A percentile compares a stretch with the other conserved stretches of the same genome.
Conservation (phyloP, 495 filamentous ascomycete species). For the Podospora anserina region DNA sequence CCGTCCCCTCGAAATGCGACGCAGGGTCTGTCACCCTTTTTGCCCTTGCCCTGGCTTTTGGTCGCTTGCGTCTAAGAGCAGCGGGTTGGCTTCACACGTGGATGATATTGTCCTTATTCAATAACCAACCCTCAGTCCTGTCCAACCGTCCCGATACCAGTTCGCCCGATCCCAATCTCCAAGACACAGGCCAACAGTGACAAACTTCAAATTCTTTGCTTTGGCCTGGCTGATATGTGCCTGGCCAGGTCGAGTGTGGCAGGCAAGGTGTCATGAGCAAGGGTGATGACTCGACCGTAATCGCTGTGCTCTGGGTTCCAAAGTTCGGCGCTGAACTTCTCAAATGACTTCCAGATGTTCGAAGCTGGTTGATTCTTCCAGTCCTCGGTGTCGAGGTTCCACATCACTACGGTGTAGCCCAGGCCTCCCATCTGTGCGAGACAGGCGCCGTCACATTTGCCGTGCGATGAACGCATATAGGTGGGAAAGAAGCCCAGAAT, state of each 20-base stretch:
- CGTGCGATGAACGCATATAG: slow-evolving; percentile 41
- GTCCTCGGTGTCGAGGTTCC: background rate
- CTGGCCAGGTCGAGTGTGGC: background rate
- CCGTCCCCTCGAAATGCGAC: slow-evolving; percentile 31
- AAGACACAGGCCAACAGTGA: background rate
- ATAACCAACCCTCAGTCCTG: background rate
- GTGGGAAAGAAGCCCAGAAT: slow-evolving; percentile 35
- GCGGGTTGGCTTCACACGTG: slow-evolving; percentile 23
- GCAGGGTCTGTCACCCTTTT: slow-evolving; percentile 34
- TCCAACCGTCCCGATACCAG: background rate
- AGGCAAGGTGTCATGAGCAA: background rate
- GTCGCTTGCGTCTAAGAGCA: slow-evolving; percentile 42
- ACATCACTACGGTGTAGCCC: background rate
- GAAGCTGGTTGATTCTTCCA: background rate
- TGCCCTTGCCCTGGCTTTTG: slow-evolving; percentile 38
- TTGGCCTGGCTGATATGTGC: background rate
- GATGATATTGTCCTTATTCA: slow-evolving; percentile 20
- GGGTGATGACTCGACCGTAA: background rate
- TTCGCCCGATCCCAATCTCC: background rate
- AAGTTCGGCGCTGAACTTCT: background rate
- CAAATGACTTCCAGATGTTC: background rate
- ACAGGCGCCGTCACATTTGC: slow-evolving; percentile 19
- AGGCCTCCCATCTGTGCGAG: background rate
- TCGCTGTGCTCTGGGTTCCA: background rate
- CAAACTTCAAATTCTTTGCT: background rate